Evolutionary conservation across 2,329 filamentous ascomycete genomes (phyloP).

Genomic region (Ascochyta lentis): DNA sequence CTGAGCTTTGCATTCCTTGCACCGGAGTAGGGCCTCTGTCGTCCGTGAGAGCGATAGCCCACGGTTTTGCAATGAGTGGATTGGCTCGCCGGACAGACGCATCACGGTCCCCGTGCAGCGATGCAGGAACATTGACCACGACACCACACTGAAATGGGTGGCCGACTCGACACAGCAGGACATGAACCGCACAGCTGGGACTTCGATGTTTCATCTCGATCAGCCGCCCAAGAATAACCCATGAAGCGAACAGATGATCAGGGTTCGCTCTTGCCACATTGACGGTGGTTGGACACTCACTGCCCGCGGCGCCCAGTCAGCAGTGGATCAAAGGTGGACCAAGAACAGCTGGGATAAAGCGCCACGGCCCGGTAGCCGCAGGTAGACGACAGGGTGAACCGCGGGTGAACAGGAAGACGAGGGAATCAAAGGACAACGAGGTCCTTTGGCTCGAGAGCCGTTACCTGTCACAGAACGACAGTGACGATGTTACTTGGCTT

Average conservation of each 20-base stretch:
- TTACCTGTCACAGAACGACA: slow-evolving; percentile 46
- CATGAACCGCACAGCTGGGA: slow-evolving; percentile 39
- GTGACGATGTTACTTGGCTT: slow-evolving; percentile 25
- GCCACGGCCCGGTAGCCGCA: slow-evolving; percentile 46
- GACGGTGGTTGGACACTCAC: slow-evolving; percentile 33
- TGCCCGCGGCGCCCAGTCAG: slow-evolving; percentile 39
- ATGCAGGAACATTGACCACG: slow-evolving; percentile 53
- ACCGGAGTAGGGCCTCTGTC: slow-evolving; percentile 38
- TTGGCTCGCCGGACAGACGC: slow-evolving; percentile 41
- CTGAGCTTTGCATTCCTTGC: slow-evolving; percentile 49
- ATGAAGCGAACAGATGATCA: slow-evolving; percentile 48
- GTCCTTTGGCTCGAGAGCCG: slow-evolving; percentile 30
- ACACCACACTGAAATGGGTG: slow-evolving; percentile 44
- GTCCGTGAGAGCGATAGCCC: slow-evolving; percentile 30
- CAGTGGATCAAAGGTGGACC: slow-evolving; percentile 28
- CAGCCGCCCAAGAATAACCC: slow-evolving; percentile 46
- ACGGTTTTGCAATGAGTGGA: slow-evolving; percentile 28
- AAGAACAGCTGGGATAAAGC: slow-evolving; percentile 32
- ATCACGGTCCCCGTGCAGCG: slow-evolving; percentile 48
- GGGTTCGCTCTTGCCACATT: slow-evolving; percentile 38
- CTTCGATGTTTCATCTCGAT: slow-evolving; percentile 50
- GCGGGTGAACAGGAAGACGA: slow-evolving; percentile 26
- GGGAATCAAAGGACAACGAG: slow-evolving; percentile 22
- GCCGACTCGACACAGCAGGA: slow-evolving; percentile 48
- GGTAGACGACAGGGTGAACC: slow-evolving; percentile 33